Percentiles rank a stretch among this genome's conserved stretches.
Conservation (phyloP, 1,284 basidiomycete species). For the Chalciporus piperatoides region DNA sequence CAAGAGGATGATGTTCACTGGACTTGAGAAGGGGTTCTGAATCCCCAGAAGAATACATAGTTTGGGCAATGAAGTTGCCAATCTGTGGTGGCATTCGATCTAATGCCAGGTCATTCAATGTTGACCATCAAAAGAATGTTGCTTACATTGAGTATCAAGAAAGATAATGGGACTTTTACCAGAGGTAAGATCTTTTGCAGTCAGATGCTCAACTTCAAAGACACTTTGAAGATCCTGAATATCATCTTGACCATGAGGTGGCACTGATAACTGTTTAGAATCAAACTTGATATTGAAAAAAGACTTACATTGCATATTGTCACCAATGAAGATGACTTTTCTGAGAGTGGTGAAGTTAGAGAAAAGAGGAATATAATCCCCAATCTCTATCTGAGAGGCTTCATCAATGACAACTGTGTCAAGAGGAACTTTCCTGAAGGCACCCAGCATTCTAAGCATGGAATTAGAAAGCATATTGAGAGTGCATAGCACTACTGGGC, state of each 20-base stretch:
- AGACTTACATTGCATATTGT: constrained; percentile 44
- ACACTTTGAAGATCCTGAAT: constrained; percentile 50
- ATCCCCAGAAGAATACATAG: constrained; percentile 50
- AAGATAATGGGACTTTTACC: constrained; percentile 38
- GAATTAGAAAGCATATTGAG: constrained; percentile 63
- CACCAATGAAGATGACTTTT: constrained; percentile 42
- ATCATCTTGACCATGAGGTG: constrained; percentile 56
- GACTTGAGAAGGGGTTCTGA: constrained; percentile 40
- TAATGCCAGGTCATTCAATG: constrained; percentile 23
- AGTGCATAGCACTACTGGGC: constrained; percentile 48
- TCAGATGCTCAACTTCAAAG: constrained; percentile 53
- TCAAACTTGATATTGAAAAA: background rate
- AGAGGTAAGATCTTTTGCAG: constrained; percentile 16
- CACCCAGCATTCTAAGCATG: constrained; percentile 31
- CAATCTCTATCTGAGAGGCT: constrained; percentile 46
- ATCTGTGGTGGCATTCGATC: constrained; percentile 78
- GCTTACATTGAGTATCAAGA: constrained; percentile 57
- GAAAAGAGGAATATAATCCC: constrained; percentile 40
- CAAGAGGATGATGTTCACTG: constrained; percentile 43
- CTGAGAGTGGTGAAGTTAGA: constrained; percentile 28
- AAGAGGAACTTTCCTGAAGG: constrained; percentile 32
- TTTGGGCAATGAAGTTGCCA: constrained; percentile 64
- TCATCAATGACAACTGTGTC: constrained; percentile 44
- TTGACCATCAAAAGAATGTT: constrained; percentile 3
- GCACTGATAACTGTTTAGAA: constrained; percentile 38